These are phyloP conservation scores for Trichoderma pleuroti DNA, from an alignment of 2,329 filamentous ascomycete species.

Conservation along the genomic window DNA sequence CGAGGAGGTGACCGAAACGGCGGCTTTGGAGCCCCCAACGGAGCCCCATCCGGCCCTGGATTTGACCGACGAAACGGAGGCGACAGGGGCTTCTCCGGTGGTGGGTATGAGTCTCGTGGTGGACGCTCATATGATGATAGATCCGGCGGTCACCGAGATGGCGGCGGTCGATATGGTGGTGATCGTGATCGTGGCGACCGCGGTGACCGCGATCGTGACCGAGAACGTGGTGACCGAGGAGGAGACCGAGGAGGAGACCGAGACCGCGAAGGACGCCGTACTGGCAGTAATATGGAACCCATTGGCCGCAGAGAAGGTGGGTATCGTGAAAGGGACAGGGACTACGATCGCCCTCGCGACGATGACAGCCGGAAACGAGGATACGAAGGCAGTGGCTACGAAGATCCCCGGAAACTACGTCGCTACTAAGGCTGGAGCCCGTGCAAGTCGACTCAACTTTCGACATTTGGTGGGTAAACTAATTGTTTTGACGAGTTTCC, in stretches of 20 bases:
- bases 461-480: slow-evolving; percentile 15
- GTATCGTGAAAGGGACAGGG: slow-evolving; percentile 44
- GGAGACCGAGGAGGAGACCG: background rate
- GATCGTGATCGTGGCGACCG: slow-evolving; percentile 46
- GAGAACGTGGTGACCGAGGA: slow-evolving; percentile 31
- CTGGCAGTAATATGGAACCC: slow-evolving; percentile 81
- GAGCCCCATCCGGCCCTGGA: slow-evolving; percentile 60
- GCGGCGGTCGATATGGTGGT: slow-evolving; percentile 39
- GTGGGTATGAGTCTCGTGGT: slow-evolving; percentile 55
- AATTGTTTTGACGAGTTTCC: slow-evolving; percentile 11
- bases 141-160: slow-evolving; percentile 50
- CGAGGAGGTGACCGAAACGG: slow-evolving; percentile 43
- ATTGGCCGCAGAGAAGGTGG: slow-evolving; percentile 64
- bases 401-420: slow-evolving; percentile 68
- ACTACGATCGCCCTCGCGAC: slow-evolving; percentile 55
- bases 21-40: slow-evolving; percentile 50
- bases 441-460: background rate
- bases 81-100: slow-evolving; percentile 40
- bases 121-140: slow-evolving; percentile 61
- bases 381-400: slow-evolving; percentile 75
- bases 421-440: slow-evolving; percentile 49
- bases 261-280: slow-evolving; percentile 42
- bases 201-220: slow-evolving; percentile 38
- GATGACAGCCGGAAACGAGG: slow-evolving; percentile 63
- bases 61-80: slow-evolving; percentile 45